Evolutionary conservation across 768 basidiomycete species (phyloP).

Genomic region (Terana coerulea): DNA sequence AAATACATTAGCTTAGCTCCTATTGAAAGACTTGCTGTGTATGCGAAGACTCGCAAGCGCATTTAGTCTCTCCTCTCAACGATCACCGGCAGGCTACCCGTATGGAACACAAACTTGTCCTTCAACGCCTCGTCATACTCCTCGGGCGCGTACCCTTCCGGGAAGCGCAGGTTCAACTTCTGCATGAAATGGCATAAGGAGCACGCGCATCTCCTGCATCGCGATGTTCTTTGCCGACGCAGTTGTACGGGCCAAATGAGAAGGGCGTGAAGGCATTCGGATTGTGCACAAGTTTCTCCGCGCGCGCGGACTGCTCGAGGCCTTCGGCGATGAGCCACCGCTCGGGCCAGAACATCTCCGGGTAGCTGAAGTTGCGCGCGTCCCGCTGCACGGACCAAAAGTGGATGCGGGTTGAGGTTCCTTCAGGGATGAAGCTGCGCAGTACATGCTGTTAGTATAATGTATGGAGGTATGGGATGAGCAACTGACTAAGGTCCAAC

Average conservation of each 20-base stretch:
- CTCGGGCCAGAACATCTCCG: slow-evolving; percentile 39
- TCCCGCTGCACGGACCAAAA: slow-evolving; percentile 44
- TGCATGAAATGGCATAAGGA: slow-evolving; percentile 31
- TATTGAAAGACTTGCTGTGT: no score
- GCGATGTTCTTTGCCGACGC: slow-evolving; percentile 46
- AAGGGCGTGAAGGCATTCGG: slow-evolving; percentile 37
- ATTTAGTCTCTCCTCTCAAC: neutral
- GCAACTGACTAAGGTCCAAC: slow-evolving; percentile 9
- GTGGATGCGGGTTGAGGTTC: slow-evolving; percentile 31
- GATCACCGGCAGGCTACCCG: slow-evolving; percentile 19
- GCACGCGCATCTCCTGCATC: slow-evolving; percentile 31
- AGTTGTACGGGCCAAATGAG: slow-evolving; percentile 47
- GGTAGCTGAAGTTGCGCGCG: slow-evolving; percentile 39
- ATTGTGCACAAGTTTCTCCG: slow-evolving; percentile 22
- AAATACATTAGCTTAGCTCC: no score
- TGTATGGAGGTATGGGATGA: neutral
- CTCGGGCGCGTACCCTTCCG: slow-evolving; percentile 24
- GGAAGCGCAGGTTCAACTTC: slow-evolving; percentile 31
- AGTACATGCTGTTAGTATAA: slow-evolving; percentile 19
- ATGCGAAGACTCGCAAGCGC: no score
- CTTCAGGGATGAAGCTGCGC: slow-evolving; percentile 23
- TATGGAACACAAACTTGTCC: slow-evolving; percentile 35
- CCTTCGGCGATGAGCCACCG: slow-evolving; percentile 34
- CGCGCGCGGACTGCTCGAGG: neutral
- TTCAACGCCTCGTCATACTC: slow-evolving; percentile 31